Base-by-base conservation (phyloP, 371 early-diverging fungal species). In the Mucor mucedo region DNA sequence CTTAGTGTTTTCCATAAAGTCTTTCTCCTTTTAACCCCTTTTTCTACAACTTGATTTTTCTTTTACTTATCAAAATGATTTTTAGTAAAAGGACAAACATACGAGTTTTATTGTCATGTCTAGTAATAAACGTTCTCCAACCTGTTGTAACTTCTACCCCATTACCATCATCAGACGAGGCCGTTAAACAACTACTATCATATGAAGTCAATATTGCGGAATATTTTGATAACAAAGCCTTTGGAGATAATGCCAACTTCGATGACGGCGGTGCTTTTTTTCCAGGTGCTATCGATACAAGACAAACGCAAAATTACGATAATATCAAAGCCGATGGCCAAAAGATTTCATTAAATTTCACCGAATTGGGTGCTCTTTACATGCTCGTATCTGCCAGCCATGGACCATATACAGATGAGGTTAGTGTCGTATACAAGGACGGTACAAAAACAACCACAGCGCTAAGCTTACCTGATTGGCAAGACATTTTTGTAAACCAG, bases 381-480 rank as follows among this genome's bases (percentile, higher is more conserved):
- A n/a, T 71, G 40, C 54, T 71, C 8, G 64, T 48, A 7, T 60
- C 71, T 0, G 56, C 61, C 2, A 71, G 58, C 29, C 68, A 68
- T 61, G 71, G 71, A 8, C 64, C 68, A 33, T 33, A 49, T 2
- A 56, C 53, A 0, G 21, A 32, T 1, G 45, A 61, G 2, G 38
- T 64, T n/a, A 56, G 30, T 2, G 28, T 64, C 2, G 48, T 52
- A 21, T 71, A 71, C 28, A 35, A 5, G 5, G 65, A 71, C 14
- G 50, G 32, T 3, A 60, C 64, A 4, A 14, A 30, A 6, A 57
- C 58, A 28, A 47, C 28, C 14, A 68, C 68, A 2, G 33, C 41
- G 0, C 38, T 71, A 21, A 61, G 59, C 7, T 38, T 71, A 14
- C 68, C 71, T 2, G 71, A 71, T 38, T 71, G 71, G 71, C 71